Evolutionary conservation across 2,329 filamentous ascomycete species (phyloP), one percentile per base, ranked within the genome.

Genomic region (Penicillium psychrosexuale): DNA sequence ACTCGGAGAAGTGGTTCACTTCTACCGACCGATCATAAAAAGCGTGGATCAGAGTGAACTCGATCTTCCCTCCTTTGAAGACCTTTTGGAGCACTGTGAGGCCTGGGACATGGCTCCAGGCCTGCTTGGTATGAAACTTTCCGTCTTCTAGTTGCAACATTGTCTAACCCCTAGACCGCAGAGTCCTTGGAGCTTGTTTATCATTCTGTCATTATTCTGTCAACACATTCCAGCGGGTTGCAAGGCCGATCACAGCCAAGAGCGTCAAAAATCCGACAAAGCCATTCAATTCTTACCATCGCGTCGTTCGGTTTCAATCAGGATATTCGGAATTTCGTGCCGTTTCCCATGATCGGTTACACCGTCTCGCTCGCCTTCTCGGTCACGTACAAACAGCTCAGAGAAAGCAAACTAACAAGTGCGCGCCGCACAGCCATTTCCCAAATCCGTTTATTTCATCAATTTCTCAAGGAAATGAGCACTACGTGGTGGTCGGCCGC

Each of bases 321-420:
- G 3, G 30, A 54, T 28, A 46, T 51, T 6, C 24, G 28, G 12
- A 22, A 58, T 4, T 39, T 58, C 0, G 17, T 46, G 8, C 60
- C 60, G 11, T 22, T 62, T n/a, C 59, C 59, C 8, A 49, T 60
- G 24, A 27, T 60, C n/a, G 30, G 59, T 22, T 61, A 62, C 53
- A 45, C 55, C 15, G 44, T 63, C 34, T 60, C 61, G 1, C 45
- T 63, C 5, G 57, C 28, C 5, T 61, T 61, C 36, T 60, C 57
- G 3, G 46, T 63, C 6, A 49, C 61, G 0, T 63, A 61, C 44
- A 63, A 60, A 34, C 59, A 58, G 4, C 38, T 52, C 15, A 53
- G 59, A 40, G 38, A 50, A n/a, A 58, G 52, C 27, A 53, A 55
- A 33, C 44, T 61, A 7, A 51, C 42, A 7, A 61, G 55, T 31